Base-by-base conservation (phyloP, 495 filamentous ascomycete species). In the Penicillium cinerascens region DNA sequence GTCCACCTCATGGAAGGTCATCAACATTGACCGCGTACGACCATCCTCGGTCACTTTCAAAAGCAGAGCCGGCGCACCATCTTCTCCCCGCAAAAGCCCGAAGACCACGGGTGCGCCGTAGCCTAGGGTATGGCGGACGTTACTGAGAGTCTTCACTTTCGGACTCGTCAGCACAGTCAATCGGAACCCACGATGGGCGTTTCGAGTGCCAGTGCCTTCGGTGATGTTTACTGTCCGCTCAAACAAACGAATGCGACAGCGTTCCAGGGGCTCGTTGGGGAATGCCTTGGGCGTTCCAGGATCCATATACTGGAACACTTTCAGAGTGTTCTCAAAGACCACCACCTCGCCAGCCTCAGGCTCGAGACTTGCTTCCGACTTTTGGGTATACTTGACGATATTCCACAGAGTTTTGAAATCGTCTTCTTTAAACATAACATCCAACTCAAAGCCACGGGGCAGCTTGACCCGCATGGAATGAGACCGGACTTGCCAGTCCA, bases 371-470 rank as follows among this genome's bases (percentile, higher is more conserved):
- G 76, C 73, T 56, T 90, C 84, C 0, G 91, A 82, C 58, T 86
- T 87, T 27, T 78, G 79, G 20, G 86, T 87, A 55, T 92, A 89
- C 45, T 93, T 88, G 51, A 87, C 86, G 60, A 93, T 88, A 53
- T 83, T 84, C 82, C 86, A 90, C 13, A 95, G 64, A 20, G 77
- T 83, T 51, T 82, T 83, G 72, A 86, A 92, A 58, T 91, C 87
- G 9, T 79, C 75, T 60, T 91, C 87, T 11, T 74, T 73, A 69
- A 87, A 88, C 49, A 83, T 78, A 7, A 95, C 67, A 41, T 80
- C 77, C 26, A 92, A 62, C 38, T 83, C 71, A 56, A 90, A 87
- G 1, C 86, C 84, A 39, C 85, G 79, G 2, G 86, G 83, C 11
- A 95, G 68, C 47, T 78, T 79, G 23, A 95, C 68, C 21, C 80